phyloP scores from a whole-genome alignment of 495 filamentous ascomycete species.

The Penicillium chermesinum region DNA sequence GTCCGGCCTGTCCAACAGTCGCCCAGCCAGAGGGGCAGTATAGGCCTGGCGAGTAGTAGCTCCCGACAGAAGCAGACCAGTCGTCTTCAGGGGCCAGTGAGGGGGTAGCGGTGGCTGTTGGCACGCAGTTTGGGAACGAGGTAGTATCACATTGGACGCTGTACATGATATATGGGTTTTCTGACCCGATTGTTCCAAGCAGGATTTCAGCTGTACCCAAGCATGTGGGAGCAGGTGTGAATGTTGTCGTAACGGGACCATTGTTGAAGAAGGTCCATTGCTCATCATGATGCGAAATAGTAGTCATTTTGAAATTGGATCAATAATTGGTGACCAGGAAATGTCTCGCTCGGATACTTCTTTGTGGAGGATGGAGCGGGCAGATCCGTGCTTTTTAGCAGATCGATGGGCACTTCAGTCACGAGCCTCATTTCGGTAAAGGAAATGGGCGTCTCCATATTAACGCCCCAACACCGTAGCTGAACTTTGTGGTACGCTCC shows the following conservation, averaged over 20 bases:
- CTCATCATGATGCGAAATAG: background rate
- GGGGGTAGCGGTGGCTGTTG: background rate
- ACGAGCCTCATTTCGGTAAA: background rate
- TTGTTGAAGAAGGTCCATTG: background rate
- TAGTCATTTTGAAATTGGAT: too few species aligned
- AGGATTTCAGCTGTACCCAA: background rate
- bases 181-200: background rate
- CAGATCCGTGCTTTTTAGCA: too few species aligned
- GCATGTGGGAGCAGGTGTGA: background rate
- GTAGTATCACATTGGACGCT: background rate
- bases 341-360: too few species aligned
- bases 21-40: conserved; percentile 7
- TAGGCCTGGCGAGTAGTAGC: conserved; percentile 6
- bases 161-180: background rate
- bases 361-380: too few species aligned
- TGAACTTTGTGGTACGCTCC: background rate
- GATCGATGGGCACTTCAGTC: background rate
- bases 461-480: background rate
- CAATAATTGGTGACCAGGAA: too few species aligned
- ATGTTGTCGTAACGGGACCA: background rate
- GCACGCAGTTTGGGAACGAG: background rate
- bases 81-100: background rate
- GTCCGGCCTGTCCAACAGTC: background rate
- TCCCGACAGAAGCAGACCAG: background rate
- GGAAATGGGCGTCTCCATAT: background rate